Percentiles rank a stretch among this genome's conserved stretches.
Conservation (phyloP, 176 grass and related monocot species). For the Raddia distichophylla region DNA sequence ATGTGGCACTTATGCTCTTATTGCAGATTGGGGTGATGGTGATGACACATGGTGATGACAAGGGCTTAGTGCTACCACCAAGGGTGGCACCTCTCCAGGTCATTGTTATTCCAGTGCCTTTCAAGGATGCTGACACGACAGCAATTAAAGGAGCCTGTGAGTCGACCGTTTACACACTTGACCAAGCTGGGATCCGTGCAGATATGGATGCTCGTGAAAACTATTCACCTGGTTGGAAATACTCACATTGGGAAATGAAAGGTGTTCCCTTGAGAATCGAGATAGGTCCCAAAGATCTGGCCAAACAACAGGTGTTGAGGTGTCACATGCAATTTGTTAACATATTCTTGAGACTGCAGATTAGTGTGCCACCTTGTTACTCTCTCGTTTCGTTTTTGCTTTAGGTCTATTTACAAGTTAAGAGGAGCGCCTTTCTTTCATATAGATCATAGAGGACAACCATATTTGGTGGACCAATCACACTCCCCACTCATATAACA, state of each 20-base stretch:
- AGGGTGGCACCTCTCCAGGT: slow-evolving; percentile 87
- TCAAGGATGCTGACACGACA: slow-evolving; percentile 85
- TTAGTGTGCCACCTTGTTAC: not conserved
- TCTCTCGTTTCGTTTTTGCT: not conserved
- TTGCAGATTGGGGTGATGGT: slow-evolving; percentile 89
- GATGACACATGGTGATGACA: slow-evolving; percentile 97
- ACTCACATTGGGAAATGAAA: slow-evolving; percentile 99
- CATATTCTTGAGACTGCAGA: not conserved
- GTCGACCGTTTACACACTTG: slow-evolving; percentile 59
- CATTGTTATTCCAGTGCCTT: slow-evolving; percentile 84
- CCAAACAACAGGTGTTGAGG: slow-evolving; percentile 76
- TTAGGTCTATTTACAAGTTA: slow-evolving; percentile 27
- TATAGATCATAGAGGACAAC: not conserved
- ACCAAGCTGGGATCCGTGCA: slow-evolving; percentile 58
- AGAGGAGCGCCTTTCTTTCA: not conserved
- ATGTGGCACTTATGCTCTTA: not conserved
- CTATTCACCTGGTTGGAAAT: slow-evolving; percentile 97
- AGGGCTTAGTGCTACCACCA: slow-evolving; percentile 92
- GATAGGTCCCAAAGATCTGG: slow-evolving; percentile 96
- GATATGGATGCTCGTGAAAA: slow-evolving; percentile 82
- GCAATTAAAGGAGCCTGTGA: slow-evolving; percentile 80
- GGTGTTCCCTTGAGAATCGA: slow-evolving; percentile 94
- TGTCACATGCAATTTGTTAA: slow-evolving; percentile 9
- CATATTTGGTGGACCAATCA: not conserved
- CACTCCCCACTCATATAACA: not conserved